These are phyloP conservation scores for Pleomassaria siparia DNA, from an alignment of 2,329 filamentous ascomycete genomes.

Conservation along the genomic window DNA sequence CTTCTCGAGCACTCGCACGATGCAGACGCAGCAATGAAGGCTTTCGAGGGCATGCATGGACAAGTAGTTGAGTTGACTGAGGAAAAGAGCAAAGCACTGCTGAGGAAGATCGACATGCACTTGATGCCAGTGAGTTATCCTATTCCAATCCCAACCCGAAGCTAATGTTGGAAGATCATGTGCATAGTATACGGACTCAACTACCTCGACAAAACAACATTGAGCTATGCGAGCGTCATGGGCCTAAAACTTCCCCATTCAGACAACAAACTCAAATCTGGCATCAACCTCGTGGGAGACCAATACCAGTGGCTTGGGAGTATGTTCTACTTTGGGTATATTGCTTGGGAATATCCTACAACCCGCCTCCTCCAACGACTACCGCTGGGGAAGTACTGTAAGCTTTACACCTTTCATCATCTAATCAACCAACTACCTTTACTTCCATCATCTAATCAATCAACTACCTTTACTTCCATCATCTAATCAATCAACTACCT, in stretches of 20 bases:
- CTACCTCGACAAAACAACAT: slow-evolving; percentile 61
- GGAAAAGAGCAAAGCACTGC: slow-evolving; percentile 59
- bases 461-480: too few species aligned
- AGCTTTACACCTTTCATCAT: neutral
- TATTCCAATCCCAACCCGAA: neutral
- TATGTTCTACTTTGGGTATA: slow-evolving; percentile 57
- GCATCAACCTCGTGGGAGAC: slow-evolving; percentile 27
- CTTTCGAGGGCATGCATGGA: slow-evolving; percentile 52
- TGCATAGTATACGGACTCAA: slow-evolving; percentile 61
- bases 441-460: too few species aligned
- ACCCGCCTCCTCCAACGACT: slow-evolving; percentile 64
- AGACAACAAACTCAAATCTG: slow-evolving; percentile 33
- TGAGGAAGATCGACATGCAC: slow-evolving; percentile 64
- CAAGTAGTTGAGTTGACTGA: slow-evolving; percentile 57
- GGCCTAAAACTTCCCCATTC: slow-evolving; percentile 44
- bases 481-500: too few species aligned
- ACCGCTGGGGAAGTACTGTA: slow-evolving; percentile 65
- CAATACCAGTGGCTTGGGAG: slow-evolving; percentile 56
- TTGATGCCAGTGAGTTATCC: slow-evolving; percentile 54
- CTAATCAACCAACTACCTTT: too few species aligned
- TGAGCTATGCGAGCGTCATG: slow-evolving; percentile 57
- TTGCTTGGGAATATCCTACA: slow-evolving; percentile 67
- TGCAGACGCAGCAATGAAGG: slow-evolving; percentile 63
- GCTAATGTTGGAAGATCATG: slow-evolving; percentile 47
- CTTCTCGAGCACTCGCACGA: slow-evolving; percentile 55